Conservation (phyloP, 257 asterid species). For the Leptodermis oblonga region DNA sequence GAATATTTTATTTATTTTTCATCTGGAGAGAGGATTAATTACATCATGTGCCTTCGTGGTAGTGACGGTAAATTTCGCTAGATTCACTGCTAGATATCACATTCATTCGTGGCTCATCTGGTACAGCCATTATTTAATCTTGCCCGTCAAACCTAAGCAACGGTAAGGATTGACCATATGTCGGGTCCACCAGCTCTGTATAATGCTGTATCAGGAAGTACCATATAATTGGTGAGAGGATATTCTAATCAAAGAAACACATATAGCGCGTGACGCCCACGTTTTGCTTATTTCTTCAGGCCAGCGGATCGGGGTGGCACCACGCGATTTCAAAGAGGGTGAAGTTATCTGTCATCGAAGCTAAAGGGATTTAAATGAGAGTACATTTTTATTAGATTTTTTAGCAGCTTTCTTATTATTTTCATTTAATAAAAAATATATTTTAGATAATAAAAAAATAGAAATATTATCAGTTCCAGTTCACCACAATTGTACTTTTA, state of each 20-base stretch:
- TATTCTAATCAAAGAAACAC: neutral
- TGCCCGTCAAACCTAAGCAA: conserved; percentile 21
- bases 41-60: neutral
- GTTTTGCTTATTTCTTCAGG: neutral
- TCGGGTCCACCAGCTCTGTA: conserved; percentile 21
- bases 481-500: neutral
- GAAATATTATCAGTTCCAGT: neutral
- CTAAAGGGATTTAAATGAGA: neutral
- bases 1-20: too few species aligned
- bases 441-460: neutral
- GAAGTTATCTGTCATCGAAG: neutral
- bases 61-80: neutral
- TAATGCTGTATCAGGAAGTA: conserved; percentile 13
- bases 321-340: neutral
- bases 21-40: too few species aligned
- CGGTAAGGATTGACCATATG: conserved; percentile 25
- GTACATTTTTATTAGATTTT: neutral
- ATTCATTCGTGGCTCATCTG: neutral
- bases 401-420: neutral
- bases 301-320: neutral
- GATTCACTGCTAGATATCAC: conserved; percentile 24
- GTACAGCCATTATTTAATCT: conserved; percentile 25
- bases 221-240: conserved; percentile 21
- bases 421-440: too few species aligned
- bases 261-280: neutral